These are phyloP conservation scores for Chlorencoelia australis DNA, from an alignment of 2,329 filamentous ascomycete genomes.

Conservation along the genomic window DNA sequence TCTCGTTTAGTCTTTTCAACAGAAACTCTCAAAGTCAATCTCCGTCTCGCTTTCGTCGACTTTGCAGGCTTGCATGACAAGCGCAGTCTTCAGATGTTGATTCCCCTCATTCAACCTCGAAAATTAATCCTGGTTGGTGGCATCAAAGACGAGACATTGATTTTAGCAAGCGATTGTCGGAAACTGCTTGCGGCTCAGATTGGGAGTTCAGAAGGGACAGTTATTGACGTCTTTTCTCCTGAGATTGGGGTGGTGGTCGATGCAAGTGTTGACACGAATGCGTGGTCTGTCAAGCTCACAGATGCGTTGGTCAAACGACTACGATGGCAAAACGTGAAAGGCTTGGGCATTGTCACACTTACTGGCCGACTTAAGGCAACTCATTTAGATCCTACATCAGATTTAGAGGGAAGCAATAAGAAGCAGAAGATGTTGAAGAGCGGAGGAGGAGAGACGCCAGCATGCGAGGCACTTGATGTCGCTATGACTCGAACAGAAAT, in stretches of 20 bases:
- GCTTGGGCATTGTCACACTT: constrained; percentile 83
- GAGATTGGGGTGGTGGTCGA: constrained; percentile 64
- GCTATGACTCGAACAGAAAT: constrained; percentile 12
- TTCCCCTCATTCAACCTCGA: constrained; percentile 85
- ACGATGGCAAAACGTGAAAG: constrained; percentile 90
- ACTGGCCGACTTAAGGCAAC: constrained; percentile 59
- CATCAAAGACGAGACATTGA: constrained; percentile 63
- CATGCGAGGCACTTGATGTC: constrained; percentile 13
- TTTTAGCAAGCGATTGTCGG: constrained; percentile 71
- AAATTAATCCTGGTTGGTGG: constrained; percentile 92
- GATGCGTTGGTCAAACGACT: constrained; percentile 76
- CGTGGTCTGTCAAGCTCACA: constrained; percentile 88
- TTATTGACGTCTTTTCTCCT: constrained; percentile 71
- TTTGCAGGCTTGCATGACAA: constrained; percentile 90
- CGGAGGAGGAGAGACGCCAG: constrained; percentile 29
- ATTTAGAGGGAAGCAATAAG: constrained; percentile 34
- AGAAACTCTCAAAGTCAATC: constrained; percentile 54
- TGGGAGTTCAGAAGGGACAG: constrained; percentile 36
- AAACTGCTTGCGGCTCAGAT: constrained; percentile 45
- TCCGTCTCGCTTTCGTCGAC: constrained; percentile 80
- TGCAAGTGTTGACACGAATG: constrained; percentile 94
- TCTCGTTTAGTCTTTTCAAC: constrained; percentile 62
- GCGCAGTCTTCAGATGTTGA: constrained; percentile 85
- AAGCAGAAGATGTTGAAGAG: constrained; percentile 34
- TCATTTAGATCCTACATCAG: constrained; percentile 30